Evolutionary conservation across 2,329 filamentous ascomycete species (phyloP).

Genomic region (Phialocephala subalpina): DNA sequence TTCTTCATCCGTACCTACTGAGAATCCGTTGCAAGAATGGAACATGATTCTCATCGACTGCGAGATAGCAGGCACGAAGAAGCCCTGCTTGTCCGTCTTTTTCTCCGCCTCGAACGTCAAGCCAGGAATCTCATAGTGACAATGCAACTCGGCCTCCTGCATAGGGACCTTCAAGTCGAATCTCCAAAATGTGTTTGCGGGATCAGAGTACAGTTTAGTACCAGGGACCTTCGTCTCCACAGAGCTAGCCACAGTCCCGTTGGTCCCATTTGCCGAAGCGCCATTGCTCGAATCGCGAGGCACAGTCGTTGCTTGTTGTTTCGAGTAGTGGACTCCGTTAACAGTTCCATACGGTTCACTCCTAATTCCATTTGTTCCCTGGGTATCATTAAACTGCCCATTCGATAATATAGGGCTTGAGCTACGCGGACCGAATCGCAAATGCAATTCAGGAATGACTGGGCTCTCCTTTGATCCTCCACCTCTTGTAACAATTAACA

Average conservation of each 20-base stretch:
- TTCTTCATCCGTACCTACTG: constrained; percentile 83
- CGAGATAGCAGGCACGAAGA: constrained; percentile 83
- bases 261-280: neutral
- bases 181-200: constrained; percentile 86
- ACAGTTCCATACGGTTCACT: constrained; percentile 39
- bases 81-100: constrained; percentile 69
- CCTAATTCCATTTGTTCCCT: constrained; percentile 16
- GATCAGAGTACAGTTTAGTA: constrained; percentile 70
- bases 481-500: constrained; percentile 81
- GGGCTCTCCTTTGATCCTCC: constrained; percentile 65
- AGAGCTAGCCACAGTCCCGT: neutral
- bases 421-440: constrained; percentile 49
- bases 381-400: constrained; percentile 30
- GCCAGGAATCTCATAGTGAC: constrained; percentile 78
- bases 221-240: constrained; percentile 53
- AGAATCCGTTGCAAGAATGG: constrained; percentile 97
- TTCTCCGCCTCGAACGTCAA: constrained; percentile 66
- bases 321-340: constrained; percentile 43
- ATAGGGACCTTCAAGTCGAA: constrained; percentile 86
- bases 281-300: constrained; percentile 10
- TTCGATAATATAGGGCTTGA: constrained; percentile 10
- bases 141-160: constrained; percentile 72
- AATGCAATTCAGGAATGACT: constrained; percentile 63
- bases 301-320: constrained; percentile 20
- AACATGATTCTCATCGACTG: constrained; percentile 99